These are phyloP conservation scores for Blastomyces emzantsi DNA, from an alignment of 2,329 filamentous ascomycete species.

Conservation along the genomic window DNA sequence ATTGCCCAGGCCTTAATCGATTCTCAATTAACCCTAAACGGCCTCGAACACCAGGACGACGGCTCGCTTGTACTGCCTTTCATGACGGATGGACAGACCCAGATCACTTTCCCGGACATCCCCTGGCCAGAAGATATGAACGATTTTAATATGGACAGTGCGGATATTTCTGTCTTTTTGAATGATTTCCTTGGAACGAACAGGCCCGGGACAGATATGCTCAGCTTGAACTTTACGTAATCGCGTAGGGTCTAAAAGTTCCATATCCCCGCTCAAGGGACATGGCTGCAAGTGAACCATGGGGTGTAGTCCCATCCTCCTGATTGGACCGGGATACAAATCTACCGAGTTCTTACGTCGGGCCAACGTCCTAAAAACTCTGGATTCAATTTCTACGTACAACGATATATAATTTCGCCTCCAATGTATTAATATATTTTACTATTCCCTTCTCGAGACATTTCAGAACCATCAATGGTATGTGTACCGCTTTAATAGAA, in stretches of 20 bases:
- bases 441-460: not conserved
- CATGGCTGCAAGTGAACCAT: not conserved
- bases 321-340: not conserved
- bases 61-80: conserved; percentile 20
- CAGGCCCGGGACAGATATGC: conserved; percentile 22
- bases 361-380: not conserved
- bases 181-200: conserved; percentile 24
- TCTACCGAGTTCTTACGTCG: not conserved
- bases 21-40: conserved; percentile 19
- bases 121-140: conserved; percentile 20
- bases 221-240: conserved; percentile 11
- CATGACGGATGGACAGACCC: conserved; percentile 13
- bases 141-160: conserved; percentile 19
- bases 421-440: not conserved
- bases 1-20: conserved; percentile 21
- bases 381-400: not conserved
- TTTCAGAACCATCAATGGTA: not conserved
- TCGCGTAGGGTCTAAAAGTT: not conserved
- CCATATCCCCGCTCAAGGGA: not conserved
- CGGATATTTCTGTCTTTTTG: conserved; percentile 23
- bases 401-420: not conserved
- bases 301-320: not conserved
- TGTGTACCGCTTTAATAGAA: not conserved
- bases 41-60: conserved; percentile 20
- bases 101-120: conserved; percentile 21